These are phyloP conservation scores for Hericium rajendrae DNA, from an alignment of 768 basidiomycete species.

Conservation along the genomic window DNA sequence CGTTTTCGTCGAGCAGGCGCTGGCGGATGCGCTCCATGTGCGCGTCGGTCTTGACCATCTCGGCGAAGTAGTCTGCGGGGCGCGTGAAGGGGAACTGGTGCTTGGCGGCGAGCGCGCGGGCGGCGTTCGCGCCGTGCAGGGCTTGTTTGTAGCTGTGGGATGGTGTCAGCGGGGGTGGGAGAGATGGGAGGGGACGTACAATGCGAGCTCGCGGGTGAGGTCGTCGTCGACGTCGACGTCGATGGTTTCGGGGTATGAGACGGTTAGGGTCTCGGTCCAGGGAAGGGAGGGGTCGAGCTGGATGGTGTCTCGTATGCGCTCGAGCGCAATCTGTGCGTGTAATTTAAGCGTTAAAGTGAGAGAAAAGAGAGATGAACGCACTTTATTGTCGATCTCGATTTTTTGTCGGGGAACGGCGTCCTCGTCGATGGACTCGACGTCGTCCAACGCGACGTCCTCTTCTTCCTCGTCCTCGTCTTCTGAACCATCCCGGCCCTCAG, in stretches of 20 bases:
- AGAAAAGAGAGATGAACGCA: constrained; percentile 21
- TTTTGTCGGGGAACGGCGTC: constrained; percentile 79
- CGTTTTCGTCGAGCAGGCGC: constrained; percentile 78
- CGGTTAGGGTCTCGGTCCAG: constrained; percentile 76
- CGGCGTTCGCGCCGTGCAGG: constrained; percentile 68
- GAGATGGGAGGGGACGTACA: constrained; percentile 44
- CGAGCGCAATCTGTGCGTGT: constrained; percentile 52
- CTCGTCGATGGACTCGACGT: constrained; percentile 62
- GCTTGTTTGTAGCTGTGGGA: constrained; percentile 86
- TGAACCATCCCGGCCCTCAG: constrained; percentile 21
- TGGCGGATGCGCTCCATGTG: constrained; percentile 98
- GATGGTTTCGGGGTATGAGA: constrained; percentile 65
- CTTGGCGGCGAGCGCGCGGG: constrained; percentile 68
- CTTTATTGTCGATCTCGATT: constrained; percentile 74
- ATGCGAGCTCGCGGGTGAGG: constrained; percentile 88
- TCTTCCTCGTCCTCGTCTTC: constrained; percentile 24
- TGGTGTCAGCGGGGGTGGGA: neutral
- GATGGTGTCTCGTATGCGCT: constrained; percentile 71
- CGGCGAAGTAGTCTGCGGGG: constrained; percentile 91
- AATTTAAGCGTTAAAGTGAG: neutral
- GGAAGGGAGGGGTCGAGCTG: constrained; percentile 63
- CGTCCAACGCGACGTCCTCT: constrained; percentile 54
- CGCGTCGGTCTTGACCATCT: constrained; percentile 95
- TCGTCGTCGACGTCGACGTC: constrained; percentile 79
- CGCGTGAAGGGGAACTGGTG: constrained; percentile 81